phyloP scores from a whole-genome alignment of 2,329 filamentous ascomycete species.

The Fusarium sp. region DNA sequence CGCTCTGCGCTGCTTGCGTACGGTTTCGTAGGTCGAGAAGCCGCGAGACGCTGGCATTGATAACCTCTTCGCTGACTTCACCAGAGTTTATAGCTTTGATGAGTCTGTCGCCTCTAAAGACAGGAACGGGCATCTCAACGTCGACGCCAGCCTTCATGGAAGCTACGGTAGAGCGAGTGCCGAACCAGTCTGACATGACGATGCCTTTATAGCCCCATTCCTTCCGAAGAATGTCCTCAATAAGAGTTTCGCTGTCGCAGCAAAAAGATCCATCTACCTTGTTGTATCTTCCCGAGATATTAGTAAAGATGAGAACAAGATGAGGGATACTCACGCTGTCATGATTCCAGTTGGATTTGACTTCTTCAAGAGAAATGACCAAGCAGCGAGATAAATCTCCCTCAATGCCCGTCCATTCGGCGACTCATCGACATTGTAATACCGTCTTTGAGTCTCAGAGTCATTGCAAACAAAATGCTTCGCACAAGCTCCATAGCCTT shows the following conservation, averaged over 20 bases:
- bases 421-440: slow-evolving; percentile 24
- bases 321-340: slow-evolving; percentile 13
- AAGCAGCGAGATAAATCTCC: slow-evolving; percentile 33
- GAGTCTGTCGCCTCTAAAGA: slow-evolving; percentile 23
- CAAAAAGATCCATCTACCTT: slow-evolving; percentile 29
- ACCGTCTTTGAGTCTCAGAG: slow-evolving; percentile 21
- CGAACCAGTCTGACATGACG: slow-evolving; percentile 37
- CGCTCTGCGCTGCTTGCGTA: not conserved
- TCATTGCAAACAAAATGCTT: slow-evolving; percentile 36
- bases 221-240: not conserved
- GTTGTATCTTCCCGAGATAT: slow-evolving; percentile 11
- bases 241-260: not conserved
- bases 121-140: slow-evolving; percentile 29
- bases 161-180: slow-evolving; percentile 12
- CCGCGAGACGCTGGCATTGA: not conserved
- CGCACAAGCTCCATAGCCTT: slow-evolving; percentile 11
- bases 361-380: slow-evolving; percentile 16
- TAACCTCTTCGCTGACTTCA: not conserved
- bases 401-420: slow-evolving; percentile 2
- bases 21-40: slow-evolving; percentile 16
- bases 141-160: slow-evolving; percentile 21
- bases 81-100: not conserved
- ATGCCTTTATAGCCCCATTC: slow-evolving; percentile 29
- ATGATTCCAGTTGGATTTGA: slow-evolving; percentile 22
- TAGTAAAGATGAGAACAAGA: not conserved